phyloP scores from a whole-genome alignment of 352 stramenopile genomes.

The Sclerospora graminicola region DNA sequence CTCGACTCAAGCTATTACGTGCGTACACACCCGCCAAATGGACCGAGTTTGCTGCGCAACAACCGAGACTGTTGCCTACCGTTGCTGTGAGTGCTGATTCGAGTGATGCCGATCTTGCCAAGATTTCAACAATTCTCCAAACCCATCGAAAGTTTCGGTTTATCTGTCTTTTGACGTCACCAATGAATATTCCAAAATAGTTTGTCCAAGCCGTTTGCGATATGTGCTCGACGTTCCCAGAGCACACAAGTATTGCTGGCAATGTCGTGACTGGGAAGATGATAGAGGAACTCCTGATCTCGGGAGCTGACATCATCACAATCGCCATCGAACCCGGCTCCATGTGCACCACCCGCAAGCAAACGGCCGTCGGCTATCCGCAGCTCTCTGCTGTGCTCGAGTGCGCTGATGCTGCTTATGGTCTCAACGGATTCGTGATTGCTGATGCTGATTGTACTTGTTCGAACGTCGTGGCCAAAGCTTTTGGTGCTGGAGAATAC shows the following conservation, averaged over 20 bases:
- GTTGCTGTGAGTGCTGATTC: constrained; percentile 78
- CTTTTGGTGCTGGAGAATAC: constrained; percentile 85
- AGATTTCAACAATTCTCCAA: constrained; percentile 51
- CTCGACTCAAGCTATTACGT: constrained; percentile 77
- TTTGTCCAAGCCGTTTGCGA: constrained; percentile 77
- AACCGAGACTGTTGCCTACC: constrained; percentile 50
- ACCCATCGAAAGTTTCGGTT: constrained; percentile 58
- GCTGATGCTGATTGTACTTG: constrained; percentile 85
- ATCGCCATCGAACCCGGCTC: constrained; percentile 88
- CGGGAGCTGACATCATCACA: constrained; percentile 89
- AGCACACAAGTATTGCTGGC: constrained; percentile 86
- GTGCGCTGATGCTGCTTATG: constrained; percentile 85
- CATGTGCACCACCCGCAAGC: constrained; percentile 89
- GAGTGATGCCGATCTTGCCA: constrained; percentile 52
- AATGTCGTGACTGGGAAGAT: constrained; percentile 91
- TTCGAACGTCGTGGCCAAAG: constrained; percentile 86
- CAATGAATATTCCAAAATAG: constrained; percentile 81
- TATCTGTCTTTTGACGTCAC: constrained; percentile 87
- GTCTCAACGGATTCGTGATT: constrained; percentile 83
- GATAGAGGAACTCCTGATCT: constrained; percentile 87
- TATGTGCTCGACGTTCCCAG: constrained; percentile 41
- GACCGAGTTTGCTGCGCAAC: constrained; percentile 34
- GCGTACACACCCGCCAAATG: constrained; percentile 70
- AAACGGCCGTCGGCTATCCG: constrained; percentile 88
- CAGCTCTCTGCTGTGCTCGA: constrained; percentile 88